A percentile compares a stretch with the other conserved stretches of the same genome.
Evolutionary conservation across 176 grass and related monocot species (phyloP).

Genomic region (Hordeum vulgare): MorexV3_pseudomolecules_assembly NC_058524.1:16286632-16287131

Average conservation of each 20-base stretch:
- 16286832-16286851: too few relatives aligned
- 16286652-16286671: constrained; percentile 22
- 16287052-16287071: constrained; percentile 31
- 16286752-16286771: not conserved
- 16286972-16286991: constrained; percentile 26
- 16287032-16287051: constrained; percentile 15
- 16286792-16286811: not conserved
- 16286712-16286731: not conserved
- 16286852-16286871: not conserved
- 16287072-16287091: constrained; percentile 38
- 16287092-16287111: constrained; percentile 48
- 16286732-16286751: not conserved
- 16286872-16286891: not conserved
- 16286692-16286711: not conserved
- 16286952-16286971: constrained; percentile 18
- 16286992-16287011: constrained; percentile 9
- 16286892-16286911: not conserved
- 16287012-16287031: constrained; percentile 1
- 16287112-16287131: constrained; percentile 35
- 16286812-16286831: not conserved
- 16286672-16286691: not conserved
- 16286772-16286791: not conserved
- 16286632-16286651: not conserved
- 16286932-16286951: not conserved
- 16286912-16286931: not conserved